phyloP scores from a whole-genome alignment of 768 basidiomycete genomes.

The Collybiopsis luxurians region DNA sequence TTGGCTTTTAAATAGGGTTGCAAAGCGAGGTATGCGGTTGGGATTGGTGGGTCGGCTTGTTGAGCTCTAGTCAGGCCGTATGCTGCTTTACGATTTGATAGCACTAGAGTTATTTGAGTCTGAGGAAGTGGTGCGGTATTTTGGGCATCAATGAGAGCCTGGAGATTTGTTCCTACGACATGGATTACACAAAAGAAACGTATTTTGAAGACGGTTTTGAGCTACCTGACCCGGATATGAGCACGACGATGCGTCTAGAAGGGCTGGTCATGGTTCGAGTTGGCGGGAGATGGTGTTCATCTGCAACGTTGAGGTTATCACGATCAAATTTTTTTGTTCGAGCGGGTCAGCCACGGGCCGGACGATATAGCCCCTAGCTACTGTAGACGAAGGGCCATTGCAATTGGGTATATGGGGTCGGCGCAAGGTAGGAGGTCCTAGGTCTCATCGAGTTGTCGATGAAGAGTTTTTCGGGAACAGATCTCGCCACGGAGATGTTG shows the following conservation, averaged over 20 bases:
- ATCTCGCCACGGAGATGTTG: no score
- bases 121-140: constrained; percentile 71
- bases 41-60: constrained; percentile 69
- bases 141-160: constrained; percentile 90
- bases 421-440: no score
- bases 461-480: no score
- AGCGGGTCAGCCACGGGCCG: no score
- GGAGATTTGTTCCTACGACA: constrained; percentile 83
- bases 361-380: no score
- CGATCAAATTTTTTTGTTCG: no score
- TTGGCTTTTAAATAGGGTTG: constrained; percentile 78
- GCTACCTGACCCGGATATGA: constrained; percentile 55
- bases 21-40: constrained; percentile 78
- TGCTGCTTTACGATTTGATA: constrained; percentile 91
- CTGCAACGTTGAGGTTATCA: no score
- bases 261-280: background rate
- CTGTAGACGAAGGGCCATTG: no score
- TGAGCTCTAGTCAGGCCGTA: constrained; percentile 85
- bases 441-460: no score
- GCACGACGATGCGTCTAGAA: constrained; percentile 36
- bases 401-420: no score
- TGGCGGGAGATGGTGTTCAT: no score
- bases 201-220: background rate
- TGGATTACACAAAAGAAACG: background rate
- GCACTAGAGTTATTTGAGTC: constrained; percentile 70